Evolutionary conservation across 2,329 filamentous ascomycete genomes (phyloP), one percentile per base, ranked within the genome.

Genomic region (Cordyceps tenuipes): DNA sequence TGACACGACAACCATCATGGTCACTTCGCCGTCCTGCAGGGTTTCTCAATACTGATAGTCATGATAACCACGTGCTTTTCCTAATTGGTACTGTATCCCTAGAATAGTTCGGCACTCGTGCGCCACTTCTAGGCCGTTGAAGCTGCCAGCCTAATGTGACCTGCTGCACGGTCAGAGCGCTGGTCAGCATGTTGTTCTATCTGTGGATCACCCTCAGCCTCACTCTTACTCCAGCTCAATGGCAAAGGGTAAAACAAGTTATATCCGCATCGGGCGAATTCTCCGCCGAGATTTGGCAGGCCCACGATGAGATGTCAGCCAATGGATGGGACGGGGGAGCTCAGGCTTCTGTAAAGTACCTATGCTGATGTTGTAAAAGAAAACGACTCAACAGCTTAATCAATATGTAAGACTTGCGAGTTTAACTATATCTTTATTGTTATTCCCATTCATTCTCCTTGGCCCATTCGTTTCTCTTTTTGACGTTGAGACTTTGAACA

Each of bases 161-260:
- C 23, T 54, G 17, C 52, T 54, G 52, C 52, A 44, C 9, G 39
- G 52, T 54, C 52, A 54, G 52, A 54, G 41, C 39, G 39, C n/a
- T 23, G 10, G 52, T 54, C 17, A 54, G 52, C 52, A 44, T 54
- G 52, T 44, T 31, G 44, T 31, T 54, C 23, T 31, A 54, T 54
- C 39, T 54, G 52, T 44, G 52, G 52, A 54, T 54, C 17, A 10
- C 17, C 0, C 31, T 54, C 52, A 54, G 52, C 52, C 52, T 54
- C 52, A 54, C 23, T 54, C 39, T 43, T 54, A 54, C 23, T 44
- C 23, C 9, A 21, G 8, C 17, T 44, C 6, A n/a, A 36, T 43
- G 8, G 43, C 3, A 23, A 47, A 47, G 15, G 43, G n/a, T 21
- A 8, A 19, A 46, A 26, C 4, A 44, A 31, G 21, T 31, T 58